Evolutionary conservation across 2,329 filamentous ascomycete genomes (phyloP), one percentile per base, ranked within the genome.

Genomic region (Colletotrichum tofieldiae): DNA sequence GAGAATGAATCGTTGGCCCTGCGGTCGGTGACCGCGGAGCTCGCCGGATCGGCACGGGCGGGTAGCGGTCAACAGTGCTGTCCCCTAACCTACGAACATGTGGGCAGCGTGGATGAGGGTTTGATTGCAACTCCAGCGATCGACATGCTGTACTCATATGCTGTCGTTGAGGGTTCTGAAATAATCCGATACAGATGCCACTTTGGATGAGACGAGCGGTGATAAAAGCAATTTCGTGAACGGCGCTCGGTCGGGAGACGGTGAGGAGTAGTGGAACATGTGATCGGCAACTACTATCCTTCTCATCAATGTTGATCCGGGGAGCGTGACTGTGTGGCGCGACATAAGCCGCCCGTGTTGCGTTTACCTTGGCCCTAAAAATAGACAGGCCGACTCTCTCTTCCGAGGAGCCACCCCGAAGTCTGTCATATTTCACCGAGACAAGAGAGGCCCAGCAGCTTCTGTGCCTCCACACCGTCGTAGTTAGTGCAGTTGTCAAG

Each of bases 201-300:
- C 45, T 67, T 16, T 71, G 20, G 23, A 61, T 61, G 63, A 61
- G 35, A 37, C 63, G 62, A 54, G 37, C 12, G 20, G 23, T 14
- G 43, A 41, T n/a, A 6, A 20, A 55, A 69, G 37, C 39, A 71
- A 61, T 71, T 63, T 56, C 63, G 56, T 47, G 47, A 61, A 54
- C 18, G 49, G 20, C 20, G 41, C 39, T 49, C 59, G 67, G 55
- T 47, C 32, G 6, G 5, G 51, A 39, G 32, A 26, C 23, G 32
- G 14, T 39, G 60, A 51, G n/a, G 60, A n/a, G 60, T n/a, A 16
- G 0, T 26, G 37, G 59, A 29, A n/a, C 64, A 67, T 62, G 51
- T 63, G 68, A 71, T 63, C 58, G 65, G 39, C 68, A 23, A 51
- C 29, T 20, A 45, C 3, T 29, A 47, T 6, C 20, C 49, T 56